Evolutionary conservation across 2,329 filamentous ascomycete species (phyloP).

Genomic region (Mollisiaceae sp.): DNA sequence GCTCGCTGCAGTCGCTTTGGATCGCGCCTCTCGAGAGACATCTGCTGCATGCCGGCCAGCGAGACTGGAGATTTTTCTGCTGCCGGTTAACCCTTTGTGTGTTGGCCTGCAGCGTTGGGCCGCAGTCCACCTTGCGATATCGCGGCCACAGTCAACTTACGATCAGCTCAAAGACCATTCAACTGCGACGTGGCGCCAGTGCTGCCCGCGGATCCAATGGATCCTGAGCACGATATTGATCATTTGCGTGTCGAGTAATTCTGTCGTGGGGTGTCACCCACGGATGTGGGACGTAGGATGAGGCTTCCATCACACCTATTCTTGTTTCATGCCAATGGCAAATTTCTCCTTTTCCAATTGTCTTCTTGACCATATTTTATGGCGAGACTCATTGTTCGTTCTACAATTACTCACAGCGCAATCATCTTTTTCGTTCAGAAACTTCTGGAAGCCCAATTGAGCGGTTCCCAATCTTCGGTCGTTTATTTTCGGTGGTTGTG

Average conservation of each 20-base stretch:
- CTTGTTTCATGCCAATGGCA: conserved; percentile 12
- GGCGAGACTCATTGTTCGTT: conserved; percentile 13
- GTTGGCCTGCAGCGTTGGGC: conserved; percentile 40
- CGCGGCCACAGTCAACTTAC: conserved; percentile 30
- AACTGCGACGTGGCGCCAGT: conserved; percentile 41
- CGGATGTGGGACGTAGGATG: conserved; percentile 21
- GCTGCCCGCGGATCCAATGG: conserved; percentile 36
- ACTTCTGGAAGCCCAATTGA: conserved; percentile 7
- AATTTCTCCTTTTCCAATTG: conserved; percentile 17
- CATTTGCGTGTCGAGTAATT: conserved; percentile 36
- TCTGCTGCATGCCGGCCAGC: conserved; percentile 29
- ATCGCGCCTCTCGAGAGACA: conserved; percentile 17
- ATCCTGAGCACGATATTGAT: conserved; percentile 39
- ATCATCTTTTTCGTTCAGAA: conserved; percentile 4
- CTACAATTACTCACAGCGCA: conserved; percentile 10
- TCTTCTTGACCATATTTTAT: conserved; percentile 21
- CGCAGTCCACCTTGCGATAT: conserved; percentile 36
- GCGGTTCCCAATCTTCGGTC: conserved; percentile 12
- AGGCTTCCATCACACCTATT: conserved; percentile 26
- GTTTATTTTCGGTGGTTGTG: conserved; percentile 18
- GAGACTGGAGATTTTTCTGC: conserved; percentile 30
- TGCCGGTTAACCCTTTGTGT: conserved; percentile 32
- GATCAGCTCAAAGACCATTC: conserved; percentile 30
- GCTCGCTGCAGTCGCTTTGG: conserved; percentile 33
- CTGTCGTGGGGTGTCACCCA: conserved; percentile 36